A percentile compares a stretch with the other conserved stretches of the same genome.
phyloP scores from a whole-genome alignment of 2,329 filamentous ascomycete species.

The Phoma sp. region DNA sequence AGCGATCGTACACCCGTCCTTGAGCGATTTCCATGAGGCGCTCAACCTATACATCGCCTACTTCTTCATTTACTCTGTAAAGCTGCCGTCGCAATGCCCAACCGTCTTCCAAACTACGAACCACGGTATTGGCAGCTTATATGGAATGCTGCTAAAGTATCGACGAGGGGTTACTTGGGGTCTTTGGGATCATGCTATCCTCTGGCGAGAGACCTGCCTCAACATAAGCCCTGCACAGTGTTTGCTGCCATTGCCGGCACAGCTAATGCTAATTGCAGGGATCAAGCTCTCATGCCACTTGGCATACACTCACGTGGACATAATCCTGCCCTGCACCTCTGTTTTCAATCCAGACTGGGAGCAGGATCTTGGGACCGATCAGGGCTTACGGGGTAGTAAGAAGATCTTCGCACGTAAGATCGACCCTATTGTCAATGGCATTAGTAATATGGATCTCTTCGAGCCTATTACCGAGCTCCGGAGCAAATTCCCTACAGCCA shows the following conservation, averaged over 20 bases:
- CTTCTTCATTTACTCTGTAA: constrained; percentile 65
- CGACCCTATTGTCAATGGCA: constrained; percentile 71
- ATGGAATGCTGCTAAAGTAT: too few relatives aligned
- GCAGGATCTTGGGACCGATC: constrained; percentile 66
- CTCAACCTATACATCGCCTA: constrained; percentile 34
- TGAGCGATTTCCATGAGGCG: background rate
- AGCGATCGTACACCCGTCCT: too few relatives aligned
- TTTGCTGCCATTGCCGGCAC: constrained; percentile 50
- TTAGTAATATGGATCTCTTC: too few relatives aligned
- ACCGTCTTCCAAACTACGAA: constrained; percentile 70
- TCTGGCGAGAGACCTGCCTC: constrained; percentile 63
- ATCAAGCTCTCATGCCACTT: constrained; percentile 52
- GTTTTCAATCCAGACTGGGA: too few relatives aligned
- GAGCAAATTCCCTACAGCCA: constrained; percentile 66
- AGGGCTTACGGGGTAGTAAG: constrained; percentile 64
- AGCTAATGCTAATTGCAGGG: constrained; percentile 49
- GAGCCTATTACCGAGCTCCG: constrained; percentile 67
- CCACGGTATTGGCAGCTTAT: constrained; percentile 67
- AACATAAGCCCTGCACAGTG: constrained; percentile 52
- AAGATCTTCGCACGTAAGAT: constrained; percentile 67
- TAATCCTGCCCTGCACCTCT: too few relatives aligned
- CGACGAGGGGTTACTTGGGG: constrained; percentile 68
- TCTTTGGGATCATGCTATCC: constrained; percentile 70
- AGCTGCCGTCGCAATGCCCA: constrained; percentile 63
- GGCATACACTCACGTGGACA: constrained; percentile 64